Conservation (phyloP, 192 early-diverging fungal genomes). For the Geosiphon pyriformis region DNA sequence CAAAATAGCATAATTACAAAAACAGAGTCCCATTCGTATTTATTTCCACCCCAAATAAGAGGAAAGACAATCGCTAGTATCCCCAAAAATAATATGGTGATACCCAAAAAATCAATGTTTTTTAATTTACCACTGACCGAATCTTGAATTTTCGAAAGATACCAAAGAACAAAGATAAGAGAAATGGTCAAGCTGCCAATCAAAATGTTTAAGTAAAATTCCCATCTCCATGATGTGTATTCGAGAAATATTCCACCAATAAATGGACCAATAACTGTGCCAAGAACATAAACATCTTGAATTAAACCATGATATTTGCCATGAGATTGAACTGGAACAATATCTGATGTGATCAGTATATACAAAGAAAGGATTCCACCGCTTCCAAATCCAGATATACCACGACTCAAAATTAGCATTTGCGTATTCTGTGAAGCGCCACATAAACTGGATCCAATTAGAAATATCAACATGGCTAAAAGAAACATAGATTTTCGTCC, state of each 20-base stretch:
- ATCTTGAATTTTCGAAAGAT: neutral
- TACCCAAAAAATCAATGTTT: neutral
- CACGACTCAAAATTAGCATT: slow-evolving; percentile 62
- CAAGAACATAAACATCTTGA: slow-evolving; percentile 73
- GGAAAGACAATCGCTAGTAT: neutral
- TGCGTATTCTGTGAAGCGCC: slow-evolving; percentile 56
- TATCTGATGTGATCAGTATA: slow-evolving; percentile 79
- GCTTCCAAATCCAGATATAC: slow-evolving; percentile 78
- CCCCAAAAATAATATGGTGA: neutral
- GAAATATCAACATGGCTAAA: slow-evolving; percentile 69
- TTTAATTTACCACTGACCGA: neutral
- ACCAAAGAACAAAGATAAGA: neutral
- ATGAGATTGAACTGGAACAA: slow-evolving; percentile 77
- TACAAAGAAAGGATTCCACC: slow-evolving; percentile 71
- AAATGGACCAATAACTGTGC: slow-evolving; percentile 76
- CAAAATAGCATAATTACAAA: neutral
- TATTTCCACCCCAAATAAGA: neutral
- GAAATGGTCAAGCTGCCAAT: neutral
- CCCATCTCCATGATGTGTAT: slow-evolving; percentile 51
- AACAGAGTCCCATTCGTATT: neutral
- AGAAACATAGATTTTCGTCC: slow-evolving; percentile 77
- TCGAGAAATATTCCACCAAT: slow-evolving; percentile 84
- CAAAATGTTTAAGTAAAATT: neutral
- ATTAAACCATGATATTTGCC: slow-evolving; percentile 81
- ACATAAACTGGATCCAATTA: slow-evolving; percentile 74